phyloP scores from a whole-genome alignment of 2,329 filamentous ascomycete species.

The Talaromyces sp. region DNA sequence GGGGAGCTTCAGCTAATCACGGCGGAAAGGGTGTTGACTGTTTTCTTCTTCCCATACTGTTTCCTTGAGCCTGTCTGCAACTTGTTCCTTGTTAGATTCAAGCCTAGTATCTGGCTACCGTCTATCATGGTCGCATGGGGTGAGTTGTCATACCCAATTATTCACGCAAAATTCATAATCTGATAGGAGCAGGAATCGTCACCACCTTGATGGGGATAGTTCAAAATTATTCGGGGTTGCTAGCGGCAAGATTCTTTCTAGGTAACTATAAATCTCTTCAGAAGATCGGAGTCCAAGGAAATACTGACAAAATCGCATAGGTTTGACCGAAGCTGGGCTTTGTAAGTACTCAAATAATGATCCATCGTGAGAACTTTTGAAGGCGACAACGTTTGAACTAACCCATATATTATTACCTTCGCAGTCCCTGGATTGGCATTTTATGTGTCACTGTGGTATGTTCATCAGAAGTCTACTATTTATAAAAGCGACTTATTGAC shows the following conservation, averaged over 20 bases:
- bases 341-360: conserved; percentile 2
- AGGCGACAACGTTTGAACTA: not conserved
- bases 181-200: conserved; percentile 45
- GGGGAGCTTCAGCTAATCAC: not conserved
- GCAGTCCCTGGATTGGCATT: conserved; percentile 41
- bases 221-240: conserved; percentile 50
- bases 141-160: conserved; percentile 23
- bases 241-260: conserved; percentile 52
- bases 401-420: conserved; percentile 15
- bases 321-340: conserved; percentile 9
- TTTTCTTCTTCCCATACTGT: conserved; percentile 21
- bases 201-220: conserved; percentile 56
- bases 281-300: not conserved
- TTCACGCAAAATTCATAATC: not conserved
- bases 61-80: conserved; percentile 29
- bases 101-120: conserved; percentile 28
- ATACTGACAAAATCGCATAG: not conserved
- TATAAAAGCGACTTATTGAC: not conserved
- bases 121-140: conserved; percentile 32
- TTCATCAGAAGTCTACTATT: not conserved
- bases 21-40: conserved; percentile 12
- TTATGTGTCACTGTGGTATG: conserved; percentile 46
- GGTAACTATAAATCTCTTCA: conserved; percentile 29
- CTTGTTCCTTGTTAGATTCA: conserved; percentile 20
- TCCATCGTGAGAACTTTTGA: no score